Evolutionary conservation across 2,329 filamentous ascomycete genomes (phyloP), one percentile per base, ranked within the genome.

Genomic region (Metarhizium robertsii): DNA sequence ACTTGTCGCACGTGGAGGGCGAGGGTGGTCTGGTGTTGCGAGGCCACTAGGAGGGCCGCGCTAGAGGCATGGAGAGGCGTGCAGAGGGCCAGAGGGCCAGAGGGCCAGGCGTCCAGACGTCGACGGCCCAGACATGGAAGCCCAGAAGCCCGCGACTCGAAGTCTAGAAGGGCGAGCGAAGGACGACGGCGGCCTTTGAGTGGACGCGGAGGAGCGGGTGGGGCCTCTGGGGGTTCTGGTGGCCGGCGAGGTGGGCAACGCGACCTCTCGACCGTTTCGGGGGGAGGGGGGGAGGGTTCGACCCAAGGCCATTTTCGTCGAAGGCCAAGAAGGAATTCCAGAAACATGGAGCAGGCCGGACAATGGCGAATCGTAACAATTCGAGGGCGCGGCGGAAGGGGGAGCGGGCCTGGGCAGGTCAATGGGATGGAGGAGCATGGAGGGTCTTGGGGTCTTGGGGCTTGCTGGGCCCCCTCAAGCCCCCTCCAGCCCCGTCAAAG

Each of bases 141-240:
- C 4, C 25, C 25, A 25, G 25, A 25, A 25, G 25, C 25, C 25
- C 13, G 10, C 32, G 10, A 34, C 32, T 34, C 32, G 42, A 40
- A 57, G 52, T 55, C 54, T 55, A 55, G 55, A 56, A 56, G 55
- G 55, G 40, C 47, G 51, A 53, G 47, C 40, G 55, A 53, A 56
- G 55, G 38, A 51, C 25, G 52, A 43, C n/a, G 51, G 38, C 50
- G 50, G 55, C 46, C 29, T 20, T 36, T 43, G 54, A 30, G 45
- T 48, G 45, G 45, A 8, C 18, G 32, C 32, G 7, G 7, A 34
- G 10, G 32, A 11, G 32, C 32, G 2, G 2, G 32, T 7, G 32
- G 32, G 32, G 6, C 10, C 32, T 34, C 7, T 34, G 32, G 10
- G 32, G 32, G 32, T 34, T 7, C 7, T 13, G 42, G 42, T 18